phyloP scores from a whole-genome alignment of 2,329 filamentous ascomycete genomes.

The Trichoderma sp. region DNA sequence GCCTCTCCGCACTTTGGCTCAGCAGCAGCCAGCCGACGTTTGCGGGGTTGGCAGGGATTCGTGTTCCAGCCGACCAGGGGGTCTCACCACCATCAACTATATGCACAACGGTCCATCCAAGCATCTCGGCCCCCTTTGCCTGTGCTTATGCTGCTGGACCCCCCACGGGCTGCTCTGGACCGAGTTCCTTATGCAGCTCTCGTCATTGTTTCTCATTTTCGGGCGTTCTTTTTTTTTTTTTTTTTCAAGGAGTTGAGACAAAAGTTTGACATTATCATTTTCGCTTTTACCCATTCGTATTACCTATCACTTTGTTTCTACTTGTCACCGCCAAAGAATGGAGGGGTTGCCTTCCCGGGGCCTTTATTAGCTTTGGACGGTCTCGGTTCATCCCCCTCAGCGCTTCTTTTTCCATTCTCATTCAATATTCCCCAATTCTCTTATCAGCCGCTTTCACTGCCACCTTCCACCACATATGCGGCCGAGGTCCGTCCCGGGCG shows the following conservation, averaged over 20 bases:
- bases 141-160: not conserved
- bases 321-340: not conserved
- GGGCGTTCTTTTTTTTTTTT: conserved; percentile 4
- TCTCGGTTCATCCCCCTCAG: not conserved
- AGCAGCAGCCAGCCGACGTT: conserved; percentile 28
- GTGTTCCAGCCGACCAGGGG: conserved; percentile 1
- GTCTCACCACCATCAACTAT: conserved; percentile 15
- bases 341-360: not conserved
- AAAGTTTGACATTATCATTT: conserved; percentile 11
- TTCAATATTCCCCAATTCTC: conserved; percentile 13
- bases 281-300: not conserved
- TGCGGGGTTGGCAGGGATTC: conserved; percentile 32
- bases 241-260: conserved; percentile 5
- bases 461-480: conserved; percentile 16
- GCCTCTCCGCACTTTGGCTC: conserved; percentile 24
- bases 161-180: not conserved
- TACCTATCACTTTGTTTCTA: not conserved
- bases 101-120: not conserved
- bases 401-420: not conserved
- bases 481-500: not conserved
- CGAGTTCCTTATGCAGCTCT: not conserved
- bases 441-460: conserved; percentile 15
- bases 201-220: conserved; percentile 6
- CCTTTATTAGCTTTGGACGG: not conserved
- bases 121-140: not conserved